Conservation (phyloP, 2,329 filamentous ascomycete genomes). For the Escovopsis weberi region DNA sequence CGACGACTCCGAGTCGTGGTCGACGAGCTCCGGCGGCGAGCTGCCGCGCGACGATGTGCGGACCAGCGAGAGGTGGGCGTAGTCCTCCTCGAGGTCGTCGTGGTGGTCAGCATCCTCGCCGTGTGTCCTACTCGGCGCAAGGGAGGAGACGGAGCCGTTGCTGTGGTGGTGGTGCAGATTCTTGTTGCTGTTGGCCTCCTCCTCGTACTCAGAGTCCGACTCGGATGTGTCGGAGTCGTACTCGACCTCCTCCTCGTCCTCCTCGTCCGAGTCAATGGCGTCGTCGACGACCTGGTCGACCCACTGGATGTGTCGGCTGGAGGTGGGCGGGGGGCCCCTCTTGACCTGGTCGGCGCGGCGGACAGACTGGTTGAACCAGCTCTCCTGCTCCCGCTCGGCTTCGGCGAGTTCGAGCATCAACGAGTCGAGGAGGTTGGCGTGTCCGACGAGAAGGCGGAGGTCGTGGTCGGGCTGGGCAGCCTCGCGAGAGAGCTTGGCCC, state of each 20-base stretch:
- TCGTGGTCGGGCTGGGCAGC: slow-evolving; percentile 86
- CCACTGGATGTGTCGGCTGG: slow-evolving; percentile 70
- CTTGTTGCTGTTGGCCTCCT: slow-evolving; percentile 47
- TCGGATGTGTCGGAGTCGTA: slow-evolving; percentile 49
- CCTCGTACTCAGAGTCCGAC: slow-evolving; percentile 35
- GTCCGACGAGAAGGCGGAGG: slow-evolving; percentile 86
- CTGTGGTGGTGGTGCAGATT: slow-evolving; percentile 26
- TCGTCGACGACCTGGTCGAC: slow-evolving; percentile 66
- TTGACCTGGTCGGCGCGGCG: slow-evolving; percentile 50
- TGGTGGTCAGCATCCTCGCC: slow-evolving; percentile 32
- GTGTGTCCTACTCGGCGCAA: slow-evolving; percentile 10
- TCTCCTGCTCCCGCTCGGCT: slow-evolving; percentile 89
- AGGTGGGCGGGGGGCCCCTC: slow-evolving; percentile 20
- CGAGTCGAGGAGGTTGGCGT: slow-evolving; percentile 94
- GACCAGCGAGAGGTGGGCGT: slow-evolving; percentile 50
- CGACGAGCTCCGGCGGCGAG: slow-evolving; percentile 56
- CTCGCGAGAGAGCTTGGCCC: slow-evolving; percentile 88
- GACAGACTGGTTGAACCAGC: slow-evolving; percentile 95
- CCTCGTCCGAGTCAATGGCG: slow-evolving; percentile 14
- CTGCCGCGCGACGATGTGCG: slow-evolving; percentile 52
- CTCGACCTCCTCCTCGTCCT: slow-evolving; percentile 40
- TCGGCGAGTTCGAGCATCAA: slow-evolving; percentile 87
- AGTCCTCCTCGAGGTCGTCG: slow-evolving; percentile 49
- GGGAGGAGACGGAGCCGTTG: slow-evolving; percentile 23
- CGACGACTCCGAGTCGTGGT: slow-evolving; percentile 54